These are phyloP conservation scores for Alternaria sp. DNA, from an alignment of 2,329 filamentous ascomycete genomes.

Conservation along the genomic window DNA sequence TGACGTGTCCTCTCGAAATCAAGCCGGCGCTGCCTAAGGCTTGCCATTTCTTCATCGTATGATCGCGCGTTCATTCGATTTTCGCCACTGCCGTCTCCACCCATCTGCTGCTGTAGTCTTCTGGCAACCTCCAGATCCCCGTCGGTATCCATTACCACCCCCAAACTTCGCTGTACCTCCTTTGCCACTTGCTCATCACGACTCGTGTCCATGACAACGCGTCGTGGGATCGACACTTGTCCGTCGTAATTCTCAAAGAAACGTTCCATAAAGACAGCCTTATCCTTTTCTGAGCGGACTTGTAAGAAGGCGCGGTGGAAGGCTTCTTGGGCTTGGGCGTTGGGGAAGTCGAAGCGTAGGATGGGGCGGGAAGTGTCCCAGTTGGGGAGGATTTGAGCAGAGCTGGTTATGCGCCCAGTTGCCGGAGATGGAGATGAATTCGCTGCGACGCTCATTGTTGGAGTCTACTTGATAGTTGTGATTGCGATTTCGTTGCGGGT, in stretches of 20 bases:
- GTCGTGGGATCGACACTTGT: not conserved
- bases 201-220: not conserved
- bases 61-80: not conserved
- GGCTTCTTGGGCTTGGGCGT: not conserved
- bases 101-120: not conserved
- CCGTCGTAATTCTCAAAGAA: conserved; percentile 6
- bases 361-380: not conserved
- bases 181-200: not conserved
- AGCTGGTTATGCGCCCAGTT: not conserved
- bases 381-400: not conserved
- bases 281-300: not conserved
- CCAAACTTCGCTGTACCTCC: not conserved
- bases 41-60: not conserved
- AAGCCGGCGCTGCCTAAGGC: not conserved
- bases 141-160: not conserved
- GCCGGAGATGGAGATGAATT: not conserved
- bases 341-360: conserved; percentile 7
- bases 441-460: not conserved
- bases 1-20: not conserved
- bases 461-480: not conserved
- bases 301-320: conserved; percentile 4
- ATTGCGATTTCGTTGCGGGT: not conserved
- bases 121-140: not conserved
- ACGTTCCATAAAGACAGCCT: not conserved
- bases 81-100: not conserved